Evolutionary conservation across 2,329 filamentous ascomycete species (phyloP), one percentile per base, ranked within the genome.

Genomic region (Aspergillus texensis): DNA sequence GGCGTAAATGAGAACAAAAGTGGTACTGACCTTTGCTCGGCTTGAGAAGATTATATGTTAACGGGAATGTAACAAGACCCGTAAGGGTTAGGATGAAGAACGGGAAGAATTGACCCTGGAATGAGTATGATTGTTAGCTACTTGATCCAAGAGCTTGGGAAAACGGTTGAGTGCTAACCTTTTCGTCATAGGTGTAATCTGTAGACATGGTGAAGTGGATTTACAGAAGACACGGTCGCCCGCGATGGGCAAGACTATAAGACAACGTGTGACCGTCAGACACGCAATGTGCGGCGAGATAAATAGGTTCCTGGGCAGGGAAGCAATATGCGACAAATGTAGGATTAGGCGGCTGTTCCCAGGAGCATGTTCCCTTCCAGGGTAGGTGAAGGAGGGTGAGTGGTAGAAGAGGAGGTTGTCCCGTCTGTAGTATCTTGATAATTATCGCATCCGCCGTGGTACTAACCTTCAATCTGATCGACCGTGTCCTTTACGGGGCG

Each of bases 161-260:
- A 9, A 39, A 34, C 1, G n/a, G 28, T 2, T n/a, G 24, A 57
- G 24, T 6, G 28, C 61, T 12, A 68, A 91, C 90, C 88, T 95
- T 89, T 77, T 97, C 92, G 86, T 99, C 95, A 83, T 99, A 99
- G 74, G 92, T 96, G 85, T 99, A 99, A 81, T 98, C 94, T 75
- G 91, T 94, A 89, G 95, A 95, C 78, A 83, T 89, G 63, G 62
- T 77, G 75, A 70, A 70, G 68, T 62, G 67, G 67, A 57, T 70
- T 75, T 67, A 74, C 66, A 66, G 68, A 71, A 68, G 65, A 68
- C 72, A 74, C 70, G 72, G 71, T 73, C 67, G 74, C 73, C 74
- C 75, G 68, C 66, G 68, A 71, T 67, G 63, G 67, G 67, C 72
- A 71, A 65, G 61, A 67, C 57, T 67, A 64, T 50, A 57, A 62